Base-by-base conservation (phyloP, 2,329 filamentous ascomycete species). In the Trichoderma arundinaceum region DNA sequence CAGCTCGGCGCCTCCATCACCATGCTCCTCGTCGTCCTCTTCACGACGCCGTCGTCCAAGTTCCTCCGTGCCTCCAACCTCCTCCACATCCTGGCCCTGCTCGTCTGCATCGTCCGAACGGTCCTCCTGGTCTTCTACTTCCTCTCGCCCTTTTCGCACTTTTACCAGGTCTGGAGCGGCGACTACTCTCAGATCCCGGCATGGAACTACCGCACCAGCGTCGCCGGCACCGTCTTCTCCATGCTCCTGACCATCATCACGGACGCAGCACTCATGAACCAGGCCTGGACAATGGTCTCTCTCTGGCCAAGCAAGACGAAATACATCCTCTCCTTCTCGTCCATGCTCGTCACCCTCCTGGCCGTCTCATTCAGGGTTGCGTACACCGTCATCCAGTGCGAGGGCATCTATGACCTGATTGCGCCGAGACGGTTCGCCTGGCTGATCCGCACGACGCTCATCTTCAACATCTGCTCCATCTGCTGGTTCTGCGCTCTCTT, bases 1-100 rank as follows among this genome's bases (percentile, higher is more conserved):
- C 91, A 94, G 74, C 82, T 93, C 59, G 92, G 92, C 35, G 86
- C 90, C 28, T 86, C 85, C 53, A 69, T 89, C 65, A 77, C 90
- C 67, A 85, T 92, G 72, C 79, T 94, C 17, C 70, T 90, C 49
- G 81, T 90, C 35, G 79, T 94, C 2, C 77, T 92, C 10, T 72
- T 89, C 66, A 83, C 94, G 75, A 93, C 91, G 0, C 86, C 86
- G 19, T 75, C 80, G 0, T 81, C 86, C 69, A 92, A 92, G 74
- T 85, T 91, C 67, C 79, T 79, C 60, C 88, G 89, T 1, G 73
- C 81, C 0, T 83, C 92, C 19, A 91, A 90, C 74, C 72, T 88
- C 68, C 80, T 93, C 71, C 92, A 94, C 73, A 70, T 84, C 19
- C 66, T 82, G 28, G 85, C 86, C 13, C 82, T 96, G 19, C 58